Evolutionary conservation across 164 flowering plant genomes (phyloP).

Genomic region (Vitis cinerea): DNA sequence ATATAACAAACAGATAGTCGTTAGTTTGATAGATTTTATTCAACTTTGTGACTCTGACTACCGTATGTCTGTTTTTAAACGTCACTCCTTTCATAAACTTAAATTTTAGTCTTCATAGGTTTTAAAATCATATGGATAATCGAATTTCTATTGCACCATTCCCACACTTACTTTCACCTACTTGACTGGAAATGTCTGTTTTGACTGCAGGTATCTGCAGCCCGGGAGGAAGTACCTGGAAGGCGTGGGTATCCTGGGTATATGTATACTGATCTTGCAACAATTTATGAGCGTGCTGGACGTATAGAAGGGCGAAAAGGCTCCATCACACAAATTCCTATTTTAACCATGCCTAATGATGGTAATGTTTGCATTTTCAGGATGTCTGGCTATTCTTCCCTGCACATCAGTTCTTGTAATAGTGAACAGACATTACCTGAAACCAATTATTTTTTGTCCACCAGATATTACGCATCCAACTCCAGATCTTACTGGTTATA

Average conservation of each 20-base stretch:
- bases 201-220: slow-evolving; percentile 88
- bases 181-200: slow-evolving; percentile 5
- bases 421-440: not conserved
- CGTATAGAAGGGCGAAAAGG: slow-evolving; percentile 96
- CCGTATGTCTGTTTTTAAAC: no score
- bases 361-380: slow-evolving; percentile 36
- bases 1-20: no score
- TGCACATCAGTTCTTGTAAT: not conserved
- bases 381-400: not conserved
- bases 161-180: not conserved
- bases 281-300: slow-evolving; percentile 98
- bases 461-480: slow-evolving; percentile 98
- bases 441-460: slow-evolving; percentile 6
- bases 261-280: slow-evolving; percentile 97
- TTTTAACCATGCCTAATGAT: slow-evolving; percentile 96
- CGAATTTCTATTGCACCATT: not conserved
- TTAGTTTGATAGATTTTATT: no score
- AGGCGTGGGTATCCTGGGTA: slow-evolving; percentile 99
- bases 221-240: slow-evolving; percentile 99
- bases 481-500: slow-evolving; percentile 98
- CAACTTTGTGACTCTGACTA: no score
- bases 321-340: slow-evolving; percentile 97
- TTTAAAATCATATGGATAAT: no score
- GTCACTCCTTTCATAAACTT: no score
- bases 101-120: no score